Evolutionary conservation across 108 stramenopile species (phyloP).

Genomic region (Pseudonitzschia pungens): DNA sequence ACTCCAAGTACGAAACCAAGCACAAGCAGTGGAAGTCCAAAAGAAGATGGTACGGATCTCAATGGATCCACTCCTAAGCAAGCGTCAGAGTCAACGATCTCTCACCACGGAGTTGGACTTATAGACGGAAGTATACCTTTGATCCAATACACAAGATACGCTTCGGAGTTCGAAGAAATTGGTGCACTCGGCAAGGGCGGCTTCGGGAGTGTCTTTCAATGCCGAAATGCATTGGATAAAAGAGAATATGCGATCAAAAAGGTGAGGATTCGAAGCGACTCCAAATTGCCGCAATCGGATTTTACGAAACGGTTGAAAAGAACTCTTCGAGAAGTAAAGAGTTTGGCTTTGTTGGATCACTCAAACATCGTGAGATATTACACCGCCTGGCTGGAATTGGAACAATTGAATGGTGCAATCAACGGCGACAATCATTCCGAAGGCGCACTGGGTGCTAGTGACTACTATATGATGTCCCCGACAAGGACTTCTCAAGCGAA

Average conservation of each 20-base stretch:
- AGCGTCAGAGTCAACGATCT: neutral
- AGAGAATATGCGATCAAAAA: slow-evolving; percentile 95
- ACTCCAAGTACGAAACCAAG: neutral
- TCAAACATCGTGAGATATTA: slow-evolving; percentile 96
- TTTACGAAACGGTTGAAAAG: slow-evolving; percentile 73
- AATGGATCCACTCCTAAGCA: neutral
- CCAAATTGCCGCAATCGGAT: slow-evolving; percentile 31
- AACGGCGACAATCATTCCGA: slow-evolving; percentile 5
- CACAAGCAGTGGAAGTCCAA: neutral
- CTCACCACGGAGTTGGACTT: slow-evolving; percentile 28
- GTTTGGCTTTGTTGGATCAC: slow-evolving; percentile 89
- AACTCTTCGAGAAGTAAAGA: slow-evolving; percentile 94
- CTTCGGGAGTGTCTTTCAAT: slow-evolving; percentile 87
- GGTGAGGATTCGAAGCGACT: slow-evolving; percentile 55
- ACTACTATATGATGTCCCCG: slow-evolving; percentile 27
- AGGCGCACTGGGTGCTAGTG: slow-evolving; percentile 8
- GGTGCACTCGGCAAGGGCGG: slow-evolving; percentile 83
- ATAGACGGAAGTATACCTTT: slow-evolving; percentile 65
- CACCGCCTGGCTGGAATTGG: slow-evolving; percentile 93
- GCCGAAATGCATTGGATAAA: slow-evolving; percentile 80
- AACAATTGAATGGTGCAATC: slow-evolving; percentile 27
- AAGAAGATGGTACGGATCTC: neutral
- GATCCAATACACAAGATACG: slow-evolving; percentile 79
- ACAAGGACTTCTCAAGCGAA: neutral
- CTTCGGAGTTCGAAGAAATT: slow-evolving; percentile 77